These are phyloP conservation scores for Nephelium lappaceum DNA, from an alignment of 345 rosid genomes.

Conservation along the genomic window DNA sequence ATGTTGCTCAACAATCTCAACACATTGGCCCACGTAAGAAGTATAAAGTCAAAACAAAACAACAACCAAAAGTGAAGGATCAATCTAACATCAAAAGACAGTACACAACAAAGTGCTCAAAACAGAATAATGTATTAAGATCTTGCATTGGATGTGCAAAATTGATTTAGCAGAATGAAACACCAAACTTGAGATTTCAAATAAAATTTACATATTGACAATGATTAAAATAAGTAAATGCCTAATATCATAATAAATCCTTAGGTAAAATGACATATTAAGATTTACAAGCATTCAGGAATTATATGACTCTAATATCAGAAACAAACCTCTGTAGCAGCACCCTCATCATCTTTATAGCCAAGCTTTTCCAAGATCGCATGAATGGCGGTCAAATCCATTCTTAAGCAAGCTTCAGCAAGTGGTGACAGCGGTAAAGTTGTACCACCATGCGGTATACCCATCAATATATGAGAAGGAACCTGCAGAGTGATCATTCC, in stretches of 20 bases:
- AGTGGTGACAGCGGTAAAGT: slow-evolving; percentile 68
- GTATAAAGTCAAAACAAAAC: background rate
- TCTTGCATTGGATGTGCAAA: background rate
- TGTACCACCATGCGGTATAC: slow-evolving; percentile 59
- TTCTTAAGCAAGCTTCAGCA: slow-evolving; percentile 81
- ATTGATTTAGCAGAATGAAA: background rate
- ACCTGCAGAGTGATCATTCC: slow-evolving; percentile 41
- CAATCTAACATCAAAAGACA: background rate
- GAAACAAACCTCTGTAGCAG: slow-evolving; percentile 72
- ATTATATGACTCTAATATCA: slow-evolving; percentile 4
- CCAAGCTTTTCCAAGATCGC: slow-evolving; percentile 78
- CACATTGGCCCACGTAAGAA: background rate
- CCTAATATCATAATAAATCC: background rate
- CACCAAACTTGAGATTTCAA: background rate
- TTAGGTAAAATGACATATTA: background rate
- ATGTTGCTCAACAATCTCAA: background rate
- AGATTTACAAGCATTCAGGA: background rate
- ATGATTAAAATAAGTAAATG: background rate
- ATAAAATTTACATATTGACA: background rate
- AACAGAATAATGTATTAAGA: background rate
- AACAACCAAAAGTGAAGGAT: background rate
- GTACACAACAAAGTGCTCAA: background rate
- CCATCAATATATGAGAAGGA: slow-evolving; percentile 78
- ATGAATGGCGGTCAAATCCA: slow-evolving; percentile 78
- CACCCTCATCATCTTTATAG: slow-evolving; percentile 84